Evolutionary conservation across 305 asterid genomes (phyloP), one percentile per base, ranked within the genome.

Genomic region (Striga hermonthica): DNA sequence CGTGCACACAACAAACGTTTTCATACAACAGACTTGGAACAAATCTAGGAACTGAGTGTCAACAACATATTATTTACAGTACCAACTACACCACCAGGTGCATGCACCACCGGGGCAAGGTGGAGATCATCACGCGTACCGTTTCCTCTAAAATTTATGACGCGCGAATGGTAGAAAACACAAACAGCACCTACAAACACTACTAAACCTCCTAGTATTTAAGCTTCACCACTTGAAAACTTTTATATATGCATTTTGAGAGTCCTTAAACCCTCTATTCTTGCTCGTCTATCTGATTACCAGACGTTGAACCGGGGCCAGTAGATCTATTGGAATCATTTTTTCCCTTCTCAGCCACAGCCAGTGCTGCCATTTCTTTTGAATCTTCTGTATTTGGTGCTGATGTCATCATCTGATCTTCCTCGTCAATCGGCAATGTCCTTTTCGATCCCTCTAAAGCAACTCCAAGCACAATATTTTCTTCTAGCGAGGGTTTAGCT

Each of bases 371-470:
- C 78, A 89, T 37, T 73, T 83, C 95, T 75, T 82, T 92, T 11
- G 15, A 48, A 41, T 78, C 90, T 4, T 83, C 82, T 2, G 75
- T 41, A 57, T 74, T 72, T 28, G 74, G 57, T 57, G 78, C 66
- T 6, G 81, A 64, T 11, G 7, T 60, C 36, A 69, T 65, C 4
- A 11, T 38, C 31, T 22, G 31, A 34, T 57, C 44, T n/a, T 76
- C 90, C 52, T 90, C 98, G 64, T 87, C 98, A 44, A 92, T 90
- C 39, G 98, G 97, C 39, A 92, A 85, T 47, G 95, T 87, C 75
- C 98, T 87, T 78, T 92, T 92, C 7, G 97, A 87, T 44, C 97
- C 98, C 7, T 90, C 97, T 64, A 92, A 74, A 55, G 96, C 98
- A 69, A 92, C 98, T 5, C 98, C 98, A 39, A 92, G 95, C 50